Base-by-base conservation (phyloP, 192 early-diverging fungal genomes). In the Backusella psychrophila region DNA sequence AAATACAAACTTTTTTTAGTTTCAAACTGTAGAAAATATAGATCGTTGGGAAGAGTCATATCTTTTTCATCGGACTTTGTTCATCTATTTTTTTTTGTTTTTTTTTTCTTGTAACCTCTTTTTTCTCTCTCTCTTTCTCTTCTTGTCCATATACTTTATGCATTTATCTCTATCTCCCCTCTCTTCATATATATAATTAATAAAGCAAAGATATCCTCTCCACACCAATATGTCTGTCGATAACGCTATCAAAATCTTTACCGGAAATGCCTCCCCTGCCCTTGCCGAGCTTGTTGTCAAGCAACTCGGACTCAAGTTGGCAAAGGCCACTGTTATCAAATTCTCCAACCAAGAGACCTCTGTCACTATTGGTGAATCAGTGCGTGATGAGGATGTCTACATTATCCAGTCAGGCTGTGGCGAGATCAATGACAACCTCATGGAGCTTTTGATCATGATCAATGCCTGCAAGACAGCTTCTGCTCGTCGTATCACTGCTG, bases 401-500 rank as follows among this genome's bases (percentile, higher is more conserved):
- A 93, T 99, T 78, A 94, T 99, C 82, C 96, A 98, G 85, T 95
- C 94, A 71, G 96, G 96, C 41, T 97, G 94, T 11, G 86, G 87
- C 71, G 83, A 90, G 63, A 90, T 93, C 75, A 94, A 95, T 81
- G 93, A 94, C 80, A 93, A 97, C 69, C 77, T 99, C 68, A 99
- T 99, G 97, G 97, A 99, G 85, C 89, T 97, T 66, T 86, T 99
- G 59, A 96, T 99, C 65, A 96, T 99, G 96, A 94, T 99, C 77
- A 93, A 95, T 75, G 94, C 97, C 35, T 97, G 96, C 82, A 92
- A 91, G 81, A 91, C 93, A 68, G 91, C 96, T 8, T 94, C 93
- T 34, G 97, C 97, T 11, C 89, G 91, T 82, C 91, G 95, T 73
- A 94, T 99, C 80, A 96, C 96, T 46, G 95, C 95, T 34, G 94